Conservation (phyloP, 768 basidiomycete species). For the Austroboletus festivus region DNA sequence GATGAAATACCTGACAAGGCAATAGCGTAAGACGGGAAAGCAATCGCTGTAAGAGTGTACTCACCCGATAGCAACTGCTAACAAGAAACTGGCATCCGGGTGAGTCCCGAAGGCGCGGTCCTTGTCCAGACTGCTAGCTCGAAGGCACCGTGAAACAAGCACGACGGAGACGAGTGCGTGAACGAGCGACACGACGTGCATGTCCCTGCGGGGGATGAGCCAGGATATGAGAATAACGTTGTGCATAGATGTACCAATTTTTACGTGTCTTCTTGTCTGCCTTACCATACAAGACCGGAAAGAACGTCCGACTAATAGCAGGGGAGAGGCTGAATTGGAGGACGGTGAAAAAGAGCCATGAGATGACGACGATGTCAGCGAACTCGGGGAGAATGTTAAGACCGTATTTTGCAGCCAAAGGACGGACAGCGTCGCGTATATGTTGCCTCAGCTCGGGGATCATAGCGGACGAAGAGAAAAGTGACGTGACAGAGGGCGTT, state of each 20-base stretch:
- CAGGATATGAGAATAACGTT: too few relatives aligned
- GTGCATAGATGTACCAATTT: conserved; percentile 48
- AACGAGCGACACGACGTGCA: conserved; percentile 68
- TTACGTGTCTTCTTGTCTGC: conserved; percentile 47
- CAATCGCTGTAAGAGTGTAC: conserved; percentile 13
- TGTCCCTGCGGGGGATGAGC: conserved; percentile 44
- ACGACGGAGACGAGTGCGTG: conserved; percentile 70
- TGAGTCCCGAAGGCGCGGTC: conserved; percentile 81
- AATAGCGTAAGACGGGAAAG: background rate
- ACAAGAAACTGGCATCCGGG: conserved; percentile 48
- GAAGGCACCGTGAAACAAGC: conserved; percentile 54
- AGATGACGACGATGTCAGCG: conserved; percentile 50
- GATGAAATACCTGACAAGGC: conserved; percentile 59
- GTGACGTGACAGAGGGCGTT: background rate
- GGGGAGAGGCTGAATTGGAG: conserved; percentile 62
- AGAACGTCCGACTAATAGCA: conserved; percentile 42
- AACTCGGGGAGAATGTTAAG: conserved; percentile 55
- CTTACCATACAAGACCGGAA: conserved; percentile 48
- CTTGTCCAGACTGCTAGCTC: conserved; percentile 42
- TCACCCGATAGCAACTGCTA: conserved; percentile 72
- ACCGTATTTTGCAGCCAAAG: conserved; percentile 36
- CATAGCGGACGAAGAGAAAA: conserved; percentile 14
- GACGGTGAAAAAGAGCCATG: conserved; percentile 55
- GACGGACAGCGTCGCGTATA: conserved; percentile 29
- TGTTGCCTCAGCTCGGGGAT: conserved; percentile 28